These are phyloP conservation scores for Daldinia decipiens DNA, from an alignment of 495 filamentous ascomycete species.

Conservation along the genomic window DNA sequence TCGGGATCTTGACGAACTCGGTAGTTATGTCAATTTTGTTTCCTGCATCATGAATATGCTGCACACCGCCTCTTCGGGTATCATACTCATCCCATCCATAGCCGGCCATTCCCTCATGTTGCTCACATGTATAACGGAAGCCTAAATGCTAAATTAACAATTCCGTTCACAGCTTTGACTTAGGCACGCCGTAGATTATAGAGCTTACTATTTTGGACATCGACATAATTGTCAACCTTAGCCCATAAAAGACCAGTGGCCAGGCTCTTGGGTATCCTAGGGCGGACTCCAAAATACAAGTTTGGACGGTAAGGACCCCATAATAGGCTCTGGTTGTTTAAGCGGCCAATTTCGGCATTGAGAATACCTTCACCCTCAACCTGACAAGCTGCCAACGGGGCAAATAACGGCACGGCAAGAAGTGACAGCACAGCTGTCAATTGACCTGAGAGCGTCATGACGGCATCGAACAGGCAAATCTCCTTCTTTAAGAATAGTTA, in stretches of 20 bases:
- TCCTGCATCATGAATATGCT: slow-evolving; percentile 87
- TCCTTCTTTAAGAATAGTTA: neutral
- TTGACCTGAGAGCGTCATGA: slow-evolving; percentile 42
- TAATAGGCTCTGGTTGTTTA: slow-evolving; percentile 85
- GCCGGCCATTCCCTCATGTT: slow-evolving; percentile 91
- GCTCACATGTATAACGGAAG: slow-evolving; percentile 94
- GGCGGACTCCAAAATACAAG: slow-evolving; percentile 92
- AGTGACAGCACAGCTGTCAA: slow-evolving; percentile 50
- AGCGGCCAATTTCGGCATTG: slow-evolving; percentile 62
- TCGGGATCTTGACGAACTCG: slow-evolving; percentile 91
- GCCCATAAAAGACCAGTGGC: slow-evolving; percentile 89
- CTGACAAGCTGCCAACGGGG: slow-evolving; percentile 9
- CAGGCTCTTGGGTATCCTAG: slow-evolving; percentile 86
- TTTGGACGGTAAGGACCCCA: slow-evolving; percentile 98
- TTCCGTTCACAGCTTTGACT: neutral
- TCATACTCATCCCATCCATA: slow-evolving; percentile 99
- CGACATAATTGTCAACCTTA: slow-evolving; percentile 81
- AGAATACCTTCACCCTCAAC: slow-evolving; percentile 54
- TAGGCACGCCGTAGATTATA: slow-evolving; percentile 11
- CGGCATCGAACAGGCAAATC: slow-evolving; percentile 35
- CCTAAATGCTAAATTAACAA: slow-evolving; percentile 60
- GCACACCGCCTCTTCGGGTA: slow-evolving; percentile 81
- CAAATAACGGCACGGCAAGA: slow-evolving; percentile 23
- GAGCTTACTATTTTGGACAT: slow-evolving; percentile 82
- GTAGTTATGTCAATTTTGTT: slow-evolving; percentile 92